Base-by-base conservation (phyloP, 495 filamentous ascomycete genomes). In the Neohortaea acidophila region DNA sequence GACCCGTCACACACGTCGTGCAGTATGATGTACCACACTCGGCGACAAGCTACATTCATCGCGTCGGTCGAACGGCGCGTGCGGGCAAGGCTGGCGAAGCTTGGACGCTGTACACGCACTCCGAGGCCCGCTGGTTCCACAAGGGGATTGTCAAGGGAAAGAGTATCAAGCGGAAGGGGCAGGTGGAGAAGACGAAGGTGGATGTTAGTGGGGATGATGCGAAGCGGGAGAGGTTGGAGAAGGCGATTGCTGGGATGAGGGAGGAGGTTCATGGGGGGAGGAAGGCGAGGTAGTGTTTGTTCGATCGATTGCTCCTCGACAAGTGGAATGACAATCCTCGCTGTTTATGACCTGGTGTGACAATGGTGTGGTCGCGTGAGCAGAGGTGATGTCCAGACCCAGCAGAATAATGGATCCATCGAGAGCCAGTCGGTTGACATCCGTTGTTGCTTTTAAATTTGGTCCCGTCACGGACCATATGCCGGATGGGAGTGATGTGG, bases 11-110 rank as follows among this genome's bases (percentile, higher is more conserved):
- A 18, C 79, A 92, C 47, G 84, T 96, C 9, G 63, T 96, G 50
- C 94, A 94, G 56, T 97, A 97, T 63, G 89, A 96, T 53, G 64
- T 96, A 23, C 91, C 89, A 0, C 68, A 72, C 7, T 80, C 72
- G 43, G 60, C 83, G 18, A 79, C 75, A 3, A 78, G 74, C 13
- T 97, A 96, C 48, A 78, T 96, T 10, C 89, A 97, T 58, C 79
- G 89, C 15, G 84, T 94, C 9, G 89, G 89, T 8, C 73, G 89
- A 39, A 94, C 89, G 0, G 87, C 87, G 8, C 64, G 87, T 54
- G 87, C 86, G 0, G 82, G 82, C 2, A 73, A 73, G 29, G 55
- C 60, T 5, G 89, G 89, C 0, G 66, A 70, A 25, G 84, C 87
- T 8, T 92, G 82, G 77, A 87, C 83, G 2, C 58, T 97, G 10